Base-by-base conservation (phyloP, 208 protist genomes). In the Trypanosoma vivax region DNA sequence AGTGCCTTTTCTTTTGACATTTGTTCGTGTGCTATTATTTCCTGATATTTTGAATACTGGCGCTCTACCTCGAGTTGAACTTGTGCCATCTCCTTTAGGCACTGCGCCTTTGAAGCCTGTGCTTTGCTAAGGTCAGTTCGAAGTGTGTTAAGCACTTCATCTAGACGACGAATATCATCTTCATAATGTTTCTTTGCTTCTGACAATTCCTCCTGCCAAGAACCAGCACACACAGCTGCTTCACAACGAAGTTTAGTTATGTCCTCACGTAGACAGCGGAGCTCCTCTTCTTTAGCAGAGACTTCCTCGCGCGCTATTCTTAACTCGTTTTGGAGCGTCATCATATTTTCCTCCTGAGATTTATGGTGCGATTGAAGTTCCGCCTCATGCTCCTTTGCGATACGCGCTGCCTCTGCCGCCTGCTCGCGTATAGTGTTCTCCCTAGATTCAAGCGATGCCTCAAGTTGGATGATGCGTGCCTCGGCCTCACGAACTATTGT, bases 141-240 rank as follows among this genome's bases (percentile, higher is more conserved):
- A 24, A 94, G 72, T 13, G 72, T 63, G 45, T 84, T 77, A n/a
- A 94, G 51, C 14, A 94, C 43, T 25, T 89, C 75, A 42, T 94
- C 86, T 70, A 90, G 82, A 35, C 75, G 70, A 21, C 55, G 73
- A 49, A 88, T 60, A 70, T 88, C 85, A 51, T 67, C 53, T 46
- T 79, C 78, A 47, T 85, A 73, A n/a, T 55, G 50, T 50, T 72
- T 72, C 43, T 54, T 59, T 14, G 71, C 42, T 35, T 86, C 75
- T 31, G 78, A 66, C 38, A 88, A 55, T 45, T 87, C 67, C 47
- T 85, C 78, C 42, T 82, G 69, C 60, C 80, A 58, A 6, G 70
- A 54, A 21, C 63, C 69, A 30, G 76, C 75, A 14, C 68, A 65
- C 58, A 76, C 50, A 2, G 64, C 73, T 1, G 67, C 51, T 37